Percentiles rank a stretch among this genome's conserved stretches.
These are phyloP conservation scores for Pseudomicrostroma phylloplanum DNA, from an alignment of 1,284 basidiomycete genomes.

Conservation along the genomic window DNA sequence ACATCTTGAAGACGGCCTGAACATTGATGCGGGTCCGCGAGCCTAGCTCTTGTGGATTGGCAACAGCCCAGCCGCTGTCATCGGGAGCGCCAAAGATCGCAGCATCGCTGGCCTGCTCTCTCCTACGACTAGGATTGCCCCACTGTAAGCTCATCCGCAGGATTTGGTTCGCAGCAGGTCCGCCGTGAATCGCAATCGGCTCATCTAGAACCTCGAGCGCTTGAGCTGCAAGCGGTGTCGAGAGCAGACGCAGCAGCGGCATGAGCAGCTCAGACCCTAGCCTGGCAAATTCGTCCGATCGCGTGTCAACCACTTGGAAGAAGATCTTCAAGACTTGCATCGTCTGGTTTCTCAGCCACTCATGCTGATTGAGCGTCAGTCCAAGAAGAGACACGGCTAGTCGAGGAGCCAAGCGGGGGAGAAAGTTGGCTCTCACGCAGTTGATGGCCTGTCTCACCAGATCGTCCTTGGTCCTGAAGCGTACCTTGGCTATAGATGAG, in stretches of 20 bases:
- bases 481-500: slow-evolving; percentile 75
- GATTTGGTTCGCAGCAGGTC: slow-evolving; percentile 73
- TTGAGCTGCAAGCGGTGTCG: slow-evolving; percentile 73
- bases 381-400: slow-evolving; percentile 74
- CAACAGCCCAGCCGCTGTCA: slow-evolving; percentile 43
- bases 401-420: slow-evolving; percentile 62
- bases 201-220: slow-evolving; percentile 88
- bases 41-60: slow-evolving; percentile 37
- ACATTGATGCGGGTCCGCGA: slow-evolving; percentile 39
- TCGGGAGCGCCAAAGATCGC: slow-evolving; percentile 38
- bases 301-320: slow-evolving; percentile 75
- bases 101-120: slow-evolving; percentile 31
- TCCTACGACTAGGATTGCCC: slow-evolving; percentile 24
- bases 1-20: slow-evolving; percentile 39
- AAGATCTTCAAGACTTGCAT: slow-evolving; percentile 84
- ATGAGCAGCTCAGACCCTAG: slow-evolving; percentile 80
- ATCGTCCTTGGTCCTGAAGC: slow-evolving; percentile 88
- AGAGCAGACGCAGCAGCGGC: slow-evolving; percentile 77
- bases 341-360: slow-evolving; percentile 73
- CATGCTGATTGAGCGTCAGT: slow-evolving; percentile 74
- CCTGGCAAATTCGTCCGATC: slow-evolving; percentile 62
- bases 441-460: slow-evolving; percentile 82
- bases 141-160: slow-evolving; percentile 64
- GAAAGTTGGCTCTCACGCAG: slow-evolving; percentile 73
- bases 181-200: slow-evolving; percentile 68